phyloP scores from a whole-genome alignment of 805 yeast genomes.

The Cyberlindnera mycetangii region DNA sequence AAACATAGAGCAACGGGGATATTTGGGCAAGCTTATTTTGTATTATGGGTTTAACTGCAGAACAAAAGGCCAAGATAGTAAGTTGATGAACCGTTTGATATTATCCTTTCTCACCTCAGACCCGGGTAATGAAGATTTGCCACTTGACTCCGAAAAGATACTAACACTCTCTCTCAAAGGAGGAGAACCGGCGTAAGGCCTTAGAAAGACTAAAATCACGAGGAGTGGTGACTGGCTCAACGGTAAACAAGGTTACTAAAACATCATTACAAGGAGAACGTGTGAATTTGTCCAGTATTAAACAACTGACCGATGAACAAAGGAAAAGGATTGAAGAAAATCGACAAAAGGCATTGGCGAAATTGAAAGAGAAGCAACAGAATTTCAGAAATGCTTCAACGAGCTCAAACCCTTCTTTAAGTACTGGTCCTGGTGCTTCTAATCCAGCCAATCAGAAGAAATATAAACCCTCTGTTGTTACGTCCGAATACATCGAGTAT shows the following conservation, averaged over 20 bases:
- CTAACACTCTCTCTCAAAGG: slow-evolving; percentile 35
- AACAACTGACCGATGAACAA: slow-evolving; percentile 46
- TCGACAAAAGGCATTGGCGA: slow-evolving; percentile 50
- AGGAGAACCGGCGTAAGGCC: slow-evolving; percentile 61
- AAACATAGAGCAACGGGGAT: background rate
- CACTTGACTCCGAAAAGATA: background rate
- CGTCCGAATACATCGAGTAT: slow-evolving; percentile 71
- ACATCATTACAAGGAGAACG: slow-evolving; percentile 16
- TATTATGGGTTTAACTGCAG: slow-evolving; percentile 26
- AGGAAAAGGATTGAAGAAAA: slow-evolving; percentile 47
- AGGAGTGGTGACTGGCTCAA: slow-evolving; percentile 29
- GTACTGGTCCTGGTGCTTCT: background rate
- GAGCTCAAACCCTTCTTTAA: slow-evolving; percentile 22
- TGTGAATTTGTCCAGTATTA: slow-evolving; percentile 21
- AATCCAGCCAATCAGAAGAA: slow-evolving; percentile 2
- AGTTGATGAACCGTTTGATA: no score
- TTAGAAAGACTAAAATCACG: slow-evolving; percentile 52
- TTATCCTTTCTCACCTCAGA: background rate
- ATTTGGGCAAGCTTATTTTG: no score
- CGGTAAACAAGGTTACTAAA: slow-evolving; percentile 18
- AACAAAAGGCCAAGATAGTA: slow-evolving; percentile 33
- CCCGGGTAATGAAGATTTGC: background rate
- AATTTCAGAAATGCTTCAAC: slow-evolving; percentile 38
- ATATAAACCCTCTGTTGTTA: slow-evolving; percentile 46
- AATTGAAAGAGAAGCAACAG: slow-evolving; percentile 33